Conservation (phyloP, 352 stramenopile genomes). For the Phytopythium mirpurense region DNA sequence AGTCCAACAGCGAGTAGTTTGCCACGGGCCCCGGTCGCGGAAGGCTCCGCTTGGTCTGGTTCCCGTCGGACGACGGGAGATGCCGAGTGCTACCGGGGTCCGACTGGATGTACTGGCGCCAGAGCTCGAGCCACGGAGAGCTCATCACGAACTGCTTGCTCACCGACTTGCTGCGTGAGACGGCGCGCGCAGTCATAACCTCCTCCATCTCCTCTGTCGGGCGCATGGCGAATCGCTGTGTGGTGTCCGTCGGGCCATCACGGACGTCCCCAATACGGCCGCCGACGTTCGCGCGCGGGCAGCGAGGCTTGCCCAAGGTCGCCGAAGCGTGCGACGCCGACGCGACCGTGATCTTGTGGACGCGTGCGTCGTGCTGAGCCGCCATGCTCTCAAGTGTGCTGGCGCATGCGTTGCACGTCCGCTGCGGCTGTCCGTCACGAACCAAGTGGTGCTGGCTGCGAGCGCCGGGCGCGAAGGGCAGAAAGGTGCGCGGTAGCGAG, state of each 20-base stretch:
- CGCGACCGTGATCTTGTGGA: slow-evolving; percentile 42
- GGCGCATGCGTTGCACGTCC: slow-evolving; percentile 64
- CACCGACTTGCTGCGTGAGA: slow-evolving; percentile 19
- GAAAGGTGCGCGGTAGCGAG: slow-evolving; percentile 58
- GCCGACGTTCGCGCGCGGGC: too few species aligned
- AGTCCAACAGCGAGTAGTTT: slow-evolving; percentile 64
- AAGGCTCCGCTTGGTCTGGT: not conserved
- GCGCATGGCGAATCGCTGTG: slow-evolving; percentile 22
- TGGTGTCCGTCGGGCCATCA: too few species aligned
- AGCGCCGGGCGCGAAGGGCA: slow-evolving; percentile 42
- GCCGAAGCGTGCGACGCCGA: slow-evolving; percentile 10
- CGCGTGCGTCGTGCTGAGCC: slow-evolving; percentile 44
- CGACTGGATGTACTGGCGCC: slow-evolving; percentile 59
- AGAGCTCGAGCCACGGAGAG: slow-evolving; percentile 57
- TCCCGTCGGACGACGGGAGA: not conserved
- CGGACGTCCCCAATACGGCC: too few species aligned
- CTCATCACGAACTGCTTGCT: slow-evolving; percentile 48
- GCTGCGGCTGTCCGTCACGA: slow-evolving; percentile 62
- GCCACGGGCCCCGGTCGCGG: slow-evolving; percentile 45
- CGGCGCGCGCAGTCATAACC: slow-evolving; percentile 38
- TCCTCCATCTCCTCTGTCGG: slow-evolving; percentile 51
- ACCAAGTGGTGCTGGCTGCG: slow-evolving; percentile 60
- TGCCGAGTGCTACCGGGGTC: slow-evolving; percentile 19
- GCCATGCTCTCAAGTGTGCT: slow-evolving; percentile 59
- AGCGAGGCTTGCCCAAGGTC: too few species aligned